Conservation (phyloP, 2,329 filamentous ascomycete genomes). For the Fusarium hainanense region DNA sequence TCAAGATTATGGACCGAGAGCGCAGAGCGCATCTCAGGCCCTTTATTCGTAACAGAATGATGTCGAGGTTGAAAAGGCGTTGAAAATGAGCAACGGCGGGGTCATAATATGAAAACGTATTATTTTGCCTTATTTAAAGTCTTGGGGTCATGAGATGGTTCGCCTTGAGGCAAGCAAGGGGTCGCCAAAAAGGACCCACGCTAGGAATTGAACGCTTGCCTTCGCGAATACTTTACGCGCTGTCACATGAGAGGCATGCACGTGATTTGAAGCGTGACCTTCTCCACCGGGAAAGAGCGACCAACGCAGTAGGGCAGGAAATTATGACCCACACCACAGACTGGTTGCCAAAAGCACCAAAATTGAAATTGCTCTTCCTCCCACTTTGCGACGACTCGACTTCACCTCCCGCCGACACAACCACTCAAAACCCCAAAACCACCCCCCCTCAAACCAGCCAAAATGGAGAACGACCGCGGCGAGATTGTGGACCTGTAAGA, state of each 20-base stretch:
- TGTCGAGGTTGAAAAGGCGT: constrained; percentile 20
- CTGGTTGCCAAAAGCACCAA: constrained; percentile 22
- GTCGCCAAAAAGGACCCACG: constrained; percentile 15
- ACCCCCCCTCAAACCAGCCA: constrained; percentile 57
- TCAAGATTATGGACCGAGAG: constrained; percentile 48
- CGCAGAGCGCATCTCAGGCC: constrained; percentile 60
- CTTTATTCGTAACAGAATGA: constrained; percentile 47
- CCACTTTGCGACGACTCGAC: constrained; percentile 44
- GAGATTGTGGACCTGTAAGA: constrained; percentile 99
- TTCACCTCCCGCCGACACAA: constrained; percentile 47
- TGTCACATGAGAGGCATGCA: constrained; percentile 46
- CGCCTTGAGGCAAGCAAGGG: constrained; percentile 20
- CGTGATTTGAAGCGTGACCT: constrained; percentile 35
- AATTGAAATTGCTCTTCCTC: constrained; percentile 25
- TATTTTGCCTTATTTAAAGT: constrained; percentile 13
- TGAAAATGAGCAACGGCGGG: constrained; percentile 19
- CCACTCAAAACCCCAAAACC: constrained; percentile 47
- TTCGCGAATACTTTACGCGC: constrained; percentile 41
- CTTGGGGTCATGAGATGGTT: constrained; percentile 23
- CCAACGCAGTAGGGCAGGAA: constrained; percentile 13
- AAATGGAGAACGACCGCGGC: constrained; percentile 99
- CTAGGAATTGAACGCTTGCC: constrained; percentile 18
- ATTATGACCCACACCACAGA: constrained; percentile 44
- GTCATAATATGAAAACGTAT: constrained; percentile 29
- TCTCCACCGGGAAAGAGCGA: constrained; percentile 42